Base-by-base conservation (phyloP, 352 stramenopile species). In the Globisporangium paddicum region DNA sequence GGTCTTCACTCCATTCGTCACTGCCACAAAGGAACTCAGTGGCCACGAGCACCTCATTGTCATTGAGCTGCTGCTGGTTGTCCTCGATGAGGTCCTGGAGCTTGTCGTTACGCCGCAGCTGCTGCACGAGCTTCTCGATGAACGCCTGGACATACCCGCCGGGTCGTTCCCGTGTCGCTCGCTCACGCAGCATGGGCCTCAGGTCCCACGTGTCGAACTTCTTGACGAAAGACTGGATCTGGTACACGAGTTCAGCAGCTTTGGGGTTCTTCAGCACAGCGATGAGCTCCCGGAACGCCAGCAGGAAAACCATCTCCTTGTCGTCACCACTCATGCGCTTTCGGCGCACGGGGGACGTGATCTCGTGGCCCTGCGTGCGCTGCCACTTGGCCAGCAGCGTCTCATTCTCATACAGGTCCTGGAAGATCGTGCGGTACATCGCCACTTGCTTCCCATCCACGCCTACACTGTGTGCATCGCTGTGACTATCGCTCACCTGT, bases 181-280 rank as follows among this genome's bases (percentile, higher is more conserved):
- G 64, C 10, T 79, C 68, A 7, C 30, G 62, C 19, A 86, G 35
- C 75, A 88, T 88, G n/a, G 52, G 42, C 38, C 68, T 50, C 28
- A 87, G 56, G 49, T 87, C 68, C 76, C 78, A 88, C 14, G 82
- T 56, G 21, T 82, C 73, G 18, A 85, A 74, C 13, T 63, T 70
- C 57, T 86, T 79, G 5, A 92, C 77, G 46, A 93, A 93, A 13
- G 73, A 77, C 54, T 92, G 84, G 52, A 93, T 86, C 34, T 87
- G 74, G 59, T 93, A 90, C 47, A 93, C 84, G 11, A 90, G 41
- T 25, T 93, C 81, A 0, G 80, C 79, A 1, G 77, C 78, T 18
- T 76, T 60, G 14, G 79, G 62, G 23, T 85, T 73, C 62, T 89
- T 90, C 28, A 93, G 58, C 38, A 90, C 32, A 3, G 44, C 40